A percentile compares a stretch with the other conserved stretches of the same genome.
These are phyloP conservation scores for Filobasidium uniguttulatum DNA, from an alignment of 1,284 basidiomycete species.

Conservation along the genomic window DNA sequence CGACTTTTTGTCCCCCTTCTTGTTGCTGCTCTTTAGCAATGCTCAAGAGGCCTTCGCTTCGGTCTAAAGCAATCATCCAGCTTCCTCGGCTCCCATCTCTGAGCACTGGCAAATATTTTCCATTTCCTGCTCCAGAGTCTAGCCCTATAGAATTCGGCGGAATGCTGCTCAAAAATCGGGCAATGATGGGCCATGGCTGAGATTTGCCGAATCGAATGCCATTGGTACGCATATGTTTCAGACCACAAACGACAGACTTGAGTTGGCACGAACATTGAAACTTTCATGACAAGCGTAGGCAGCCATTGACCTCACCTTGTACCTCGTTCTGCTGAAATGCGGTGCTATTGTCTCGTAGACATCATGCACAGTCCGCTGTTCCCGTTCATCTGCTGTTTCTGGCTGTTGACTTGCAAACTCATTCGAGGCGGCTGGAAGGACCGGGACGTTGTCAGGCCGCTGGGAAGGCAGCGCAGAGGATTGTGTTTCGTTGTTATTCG, in stretches of 20 bases:
- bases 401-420: too few species aligned
- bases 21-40: constrained; percentile 52
- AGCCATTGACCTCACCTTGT: constrained; percentile 52
- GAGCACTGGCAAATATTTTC: constrained; percentile 72
- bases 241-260: constrained; percentile 1
- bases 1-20: constrained; percentile 4
- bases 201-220: too few species aligned
- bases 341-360: constrained; percentile 83
- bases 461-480: too few species aligned
- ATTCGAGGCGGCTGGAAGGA: too few species aligned
- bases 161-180: constrained; percentile 59
- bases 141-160: constrained; percentile 70
- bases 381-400: constrained; percentile 13
- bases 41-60: constrained; percentile 59
- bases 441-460: too few species aligned
- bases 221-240: too few species aligned
- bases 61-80: constrained; percentile 63
- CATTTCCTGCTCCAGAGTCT: constrained; percentile 93
- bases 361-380: constrained; percentile 47
- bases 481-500: too few species aligned
- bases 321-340: constrained; percentile 85
- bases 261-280: constrained; percentile 4
- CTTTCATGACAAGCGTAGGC: too few species aligned
- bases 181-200: constrained; percentile 90
- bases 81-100: constrained; percentile 29